Conservation (phyloP, 257 asterid genomes). For the Plantago major region DNA sequence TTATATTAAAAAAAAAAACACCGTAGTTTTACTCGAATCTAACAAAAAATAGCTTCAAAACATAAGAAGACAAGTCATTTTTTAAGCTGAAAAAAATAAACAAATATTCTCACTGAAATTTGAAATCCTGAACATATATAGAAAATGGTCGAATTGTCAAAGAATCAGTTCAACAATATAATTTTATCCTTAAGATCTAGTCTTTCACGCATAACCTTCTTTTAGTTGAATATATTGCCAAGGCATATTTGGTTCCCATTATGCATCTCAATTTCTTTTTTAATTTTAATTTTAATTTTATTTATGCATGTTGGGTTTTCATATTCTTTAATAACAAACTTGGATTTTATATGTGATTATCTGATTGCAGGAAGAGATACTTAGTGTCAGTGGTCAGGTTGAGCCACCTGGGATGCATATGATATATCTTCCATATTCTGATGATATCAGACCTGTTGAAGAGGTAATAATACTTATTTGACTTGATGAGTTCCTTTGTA, state of each 20-base stretch:
- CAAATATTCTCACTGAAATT: too few relatives aligned
- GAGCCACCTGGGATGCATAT: conserved; percentile 99
- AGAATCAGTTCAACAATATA: too few relatives aligned
- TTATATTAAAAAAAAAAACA: too few relatives aligned
- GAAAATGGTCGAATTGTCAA: too few relatives aligned
- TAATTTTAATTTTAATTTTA: too few relatives aligned
- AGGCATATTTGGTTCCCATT: neutral
- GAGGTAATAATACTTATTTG: conserved; percentile 46
- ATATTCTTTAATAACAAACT: neutral
- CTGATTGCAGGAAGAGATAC: conserved; percentile 71
- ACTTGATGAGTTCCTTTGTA: conserved; percentile 17
- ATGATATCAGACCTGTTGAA: conserved; percentile 85
- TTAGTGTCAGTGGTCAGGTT: conserved; percentile 70
- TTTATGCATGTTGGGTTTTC: conserved; percentile 5
- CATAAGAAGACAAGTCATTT: too few relatives aligned
- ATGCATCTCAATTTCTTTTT: neutral
- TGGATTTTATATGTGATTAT: conserved; percentile 15
- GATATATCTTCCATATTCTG: conserved; percentile 92
- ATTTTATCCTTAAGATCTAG: too few relatives aligned
- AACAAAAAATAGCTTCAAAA: too few relatives aligned
- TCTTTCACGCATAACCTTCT: too few relatives aligned
- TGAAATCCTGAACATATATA: too few relatives aligned
- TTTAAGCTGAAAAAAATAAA: too few relatives aligned
- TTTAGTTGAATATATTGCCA: neutral
- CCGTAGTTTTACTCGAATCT: too few relatives aligned